Conservation (phyloP, 805 yeast genomes). For the Myxozyma geophila region DNA sequence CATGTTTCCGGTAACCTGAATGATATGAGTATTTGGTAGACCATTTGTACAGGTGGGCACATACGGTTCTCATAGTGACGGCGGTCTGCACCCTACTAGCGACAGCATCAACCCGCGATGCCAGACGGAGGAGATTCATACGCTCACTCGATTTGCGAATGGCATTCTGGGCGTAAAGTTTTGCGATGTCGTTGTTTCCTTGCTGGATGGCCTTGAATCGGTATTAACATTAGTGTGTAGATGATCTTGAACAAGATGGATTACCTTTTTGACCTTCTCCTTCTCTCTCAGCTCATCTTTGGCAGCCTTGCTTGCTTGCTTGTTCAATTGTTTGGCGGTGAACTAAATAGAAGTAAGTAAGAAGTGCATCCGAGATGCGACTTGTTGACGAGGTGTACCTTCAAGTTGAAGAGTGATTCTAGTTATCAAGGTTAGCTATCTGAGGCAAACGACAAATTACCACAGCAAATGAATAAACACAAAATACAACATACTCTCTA, state of each 20-base stretch:
- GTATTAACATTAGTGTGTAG: too few relatives aligned
- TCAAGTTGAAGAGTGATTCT: conserved; percentile 68
- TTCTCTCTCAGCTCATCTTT: conserved; percentile 89
- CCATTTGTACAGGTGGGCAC: neutral
- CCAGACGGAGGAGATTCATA: conserved; percentile 74
- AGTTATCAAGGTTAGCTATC: conserved; percentile 13
- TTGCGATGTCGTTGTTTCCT: conserved; percentile 91
- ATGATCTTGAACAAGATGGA: neutral
- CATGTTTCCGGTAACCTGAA: conserved; percentile 89
- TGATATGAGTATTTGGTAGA: neutral
- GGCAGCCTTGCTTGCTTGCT: conserved; percentile 88
- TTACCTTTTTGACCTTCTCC: conserved; percentile 76
- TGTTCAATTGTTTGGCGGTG: conserved; percentile 88
- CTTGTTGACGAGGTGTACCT: conserved; percentile 46
- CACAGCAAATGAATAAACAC: conserved; percentile 2
- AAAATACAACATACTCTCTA: conserved; percentile 48
- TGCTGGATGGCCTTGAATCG: conserved; percentile 64
- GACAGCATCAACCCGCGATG: conserved; percentile 93
- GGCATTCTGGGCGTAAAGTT: conserved; percentile 93
- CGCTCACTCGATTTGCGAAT: conserved; percentile 89
- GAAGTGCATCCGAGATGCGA: neutral
- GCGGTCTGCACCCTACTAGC: conserved; percentile 97
- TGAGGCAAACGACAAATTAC: conserved; percentile 22
- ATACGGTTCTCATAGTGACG: conserved; percentile 78
- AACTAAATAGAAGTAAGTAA: conserved; percentile 50